A percentile compares a stretch with the other conserved stretches of the same genome.
Evolutionary conservation across 306 rosid species (phyloP).

Genomic region (Spatholobus suberectus): DNA sequence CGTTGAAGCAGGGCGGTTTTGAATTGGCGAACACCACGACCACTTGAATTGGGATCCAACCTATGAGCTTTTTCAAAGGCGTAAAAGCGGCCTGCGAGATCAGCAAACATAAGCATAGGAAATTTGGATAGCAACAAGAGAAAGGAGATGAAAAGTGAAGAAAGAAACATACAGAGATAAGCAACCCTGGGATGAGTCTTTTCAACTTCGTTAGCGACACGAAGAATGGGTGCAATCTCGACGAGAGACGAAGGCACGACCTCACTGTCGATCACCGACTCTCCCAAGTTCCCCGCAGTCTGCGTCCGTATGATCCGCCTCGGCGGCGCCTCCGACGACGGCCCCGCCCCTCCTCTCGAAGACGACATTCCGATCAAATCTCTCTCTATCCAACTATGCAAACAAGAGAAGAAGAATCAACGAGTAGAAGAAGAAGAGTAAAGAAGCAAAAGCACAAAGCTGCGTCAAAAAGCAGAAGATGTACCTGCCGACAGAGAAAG

Average conservation of each 20-base stretch:
- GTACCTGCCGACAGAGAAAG: background rate
- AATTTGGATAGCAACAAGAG: background rate
- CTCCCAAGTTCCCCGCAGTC: conserved; percentile 92
- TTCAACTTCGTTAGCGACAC: conserved; percentile 97
- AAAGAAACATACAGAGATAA: conserved; percentile 77
- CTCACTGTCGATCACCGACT: conserved; percentile 86
- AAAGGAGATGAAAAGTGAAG: background rate
- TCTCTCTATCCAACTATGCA: background rate
- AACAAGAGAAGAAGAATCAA: background rate
- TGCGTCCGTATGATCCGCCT: conserved; percentile 86
- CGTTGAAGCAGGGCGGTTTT: conserved; percentile 98
- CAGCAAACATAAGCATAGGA: background rate
- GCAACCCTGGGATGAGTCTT: conserved; percentile 94
- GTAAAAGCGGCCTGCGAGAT: conserved; percentile 84
- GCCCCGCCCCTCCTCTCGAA: conserved; percentile 63
- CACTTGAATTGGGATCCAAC: conserved; percentile 97
- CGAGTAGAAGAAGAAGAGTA: too few species aligned
- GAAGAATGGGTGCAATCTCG: conserved; percentile 94
- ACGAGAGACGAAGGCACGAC: conserved; percentile 91
- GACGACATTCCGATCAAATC: conserved; percentile 58
- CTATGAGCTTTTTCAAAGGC: conserved; percentile 99
- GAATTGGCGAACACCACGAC: conserved; percentile 99
- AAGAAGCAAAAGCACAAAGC: background rate
- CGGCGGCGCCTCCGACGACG: conserved; percentile 65
- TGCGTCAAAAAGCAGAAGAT: background rate